These are phyloP conservation scores for Leccinum subrobustum DNA, from an alignment of 1,284 basidiomycete genomes.

Conservation along the genomic window DNA sequence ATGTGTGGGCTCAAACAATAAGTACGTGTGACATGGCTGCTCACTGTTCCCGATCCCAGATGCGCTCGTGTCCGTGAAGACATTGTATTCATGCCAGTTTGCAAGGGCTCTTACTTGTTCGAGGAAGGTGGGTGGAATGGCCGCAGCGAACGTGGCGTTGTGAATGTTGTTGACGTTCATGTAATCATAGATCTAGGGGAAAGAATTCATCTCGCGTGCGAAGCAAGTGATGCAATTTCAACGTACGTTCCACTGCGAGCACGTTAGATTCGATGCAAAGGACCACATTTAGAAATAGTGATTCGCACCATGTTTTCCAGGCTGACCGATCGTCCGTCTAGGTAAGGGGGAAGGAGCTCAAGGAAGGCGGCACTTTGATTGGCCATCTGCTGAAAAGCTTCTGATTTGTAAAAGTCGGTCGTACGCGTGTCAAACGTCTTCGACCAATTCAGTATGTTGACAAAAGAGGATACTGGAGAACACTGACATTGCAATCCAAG, in stretches of 20 bases:
- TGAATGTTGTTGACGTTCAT: slow-evolving; percentile 76
- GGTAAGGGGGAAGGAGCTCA: slow-evolving; percentile 47
- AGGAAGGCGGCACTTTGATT: slow-evolving; percentile 56
- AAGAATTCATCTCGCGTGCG: background rate
- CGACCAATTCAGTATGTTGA: background rate
- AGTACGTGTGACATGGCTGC: slow-evolving; percentile 19
- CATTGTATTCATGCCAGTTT: slow-evolving; percentile 72
- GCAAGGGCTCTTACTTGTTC: slow-evolving; percentile 65
- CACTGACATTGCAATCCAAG: slow-evolving; percentile 56
- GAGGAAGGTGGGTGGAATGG: slow-evolving; percentile 53
- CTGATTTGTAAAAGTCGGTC: slow-evolving; percentile 50
- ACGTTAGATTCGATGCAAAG: slow-evolving; percentile 11
- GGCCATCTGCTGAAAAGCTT: slow-evolving; percentile 51
- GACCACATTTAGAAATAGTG: background rate
- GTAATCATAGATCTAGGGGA: slow-evolving; percentile 63
- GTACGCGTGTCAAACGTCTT: slow-evolving; percentile 56
- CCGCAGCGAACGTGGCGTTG: slow-evolving; percentile 55
- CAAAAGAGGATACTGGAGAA: background rate
- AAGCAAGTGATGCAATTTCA: background rate
- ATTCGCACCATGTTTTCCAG: slow-evolving; percentile 63
- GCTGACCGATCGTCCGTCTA: slow-evolving; percentile 55
- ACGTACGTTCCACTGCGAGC: slow-evolving; percentile 60
- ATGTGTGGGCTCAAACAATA: slow-evolving; percentile 7
- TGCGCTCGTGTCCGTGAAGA: slow-evolving; percentile 59
- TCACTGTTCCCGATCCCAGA: slow-evolving; percentile 72